Base-by-base conservation (phyloP, 2,329 filamentous ascomycete genomes). In the Niveomyces coronatus region DNA sequence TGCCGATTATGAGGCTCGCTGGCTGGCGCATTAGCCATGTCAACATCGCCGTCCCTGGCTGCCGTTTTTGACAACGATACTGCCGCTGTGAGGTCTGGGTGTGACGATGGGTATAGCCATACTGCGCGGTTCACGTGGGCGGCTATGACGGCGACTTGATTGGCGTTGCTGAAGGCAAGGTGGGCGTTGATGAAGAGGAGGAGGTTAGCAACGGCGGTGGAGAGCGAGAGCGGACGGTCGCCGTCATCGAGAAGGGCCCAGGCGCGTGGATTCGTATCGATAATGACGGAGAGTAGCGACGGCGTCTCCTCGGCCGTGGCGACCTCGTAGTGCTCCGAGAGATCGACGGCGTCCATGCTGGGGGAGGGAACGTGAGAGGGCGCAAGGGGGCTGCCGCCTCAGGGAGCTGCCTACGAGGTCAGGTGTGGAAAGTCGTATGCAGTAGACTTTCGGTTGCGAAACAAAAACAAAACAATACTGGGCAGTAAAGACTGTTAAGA, bases 171-270 rank as follows among this genome's bases (percentile, higher is more conserved):
- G 56, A 89, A 88, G 48, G 91, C 87, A 22, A 98, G 74, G 56
- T 98, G 93, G 39, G 89, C 86, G 60, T 98, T 96, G 64, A 95
- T 80, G 64, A 95, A 96, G 65, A 98, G 82, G 53, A 96, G 80
- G 46, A 96, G 74, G 62, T 89, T 77, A 44, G 89, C 85, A 43
- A 98, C 70, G 44, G 86, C 86, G 53, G 82, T 81, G 35, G 84
- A 84, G 43, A 98, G 74, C 35, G 84, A 84, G 44, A 98, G 74
- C 19, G 89, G 78, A 7, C 96, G 77, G 22, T 74, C 75, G 24
- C 37, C 37, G 40, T 76, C 63, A 44, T 79, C 70, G 31, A 96
- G 74, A 43, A 85, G 71, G 6, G 85, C 79, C 91, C 91, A 94
- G 50, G 91, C 88, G 50, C 88, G 83, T 3, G 91, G 91, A 57